Evolutionary conservation across 2,329 filamentous ascomycete genomes (phyloP), one percentile per base, ranked within the genome.

Genomic region (Tothia fuscella): DNA sequence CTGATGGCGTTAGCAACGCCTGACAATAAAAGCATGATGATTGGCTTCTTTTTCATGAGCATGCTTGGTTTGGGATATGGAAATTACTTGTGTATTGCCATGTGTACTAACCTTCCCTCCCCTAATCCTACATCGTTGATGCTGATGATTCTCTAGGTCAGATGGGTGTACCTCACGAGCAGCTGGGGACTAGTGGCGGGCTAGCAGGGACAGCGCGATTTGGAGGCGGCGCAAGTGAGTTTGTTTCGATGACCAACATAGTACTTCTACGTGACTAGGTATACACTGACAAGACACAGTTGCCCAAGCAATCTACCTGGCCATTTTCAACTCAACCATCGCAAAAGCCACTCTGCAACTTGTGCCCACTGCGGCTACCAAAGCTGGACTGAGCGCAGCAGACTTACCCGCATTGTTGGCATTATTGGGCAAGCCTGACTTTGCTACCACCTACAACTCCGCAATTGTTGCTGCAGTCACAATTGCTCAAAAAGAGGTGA

Each of bases 11-110:
- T 66, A 4, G 62, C 54, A 2, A 64, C 54, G 2, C 63, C 65
- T 0, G 47, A 55, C 20, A 59, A 62, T 36, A 64, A 65, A 48
- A 62, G 59, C 3, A 53, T 61, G 38, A 62, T 64, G 50, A 63
- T 65, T 42, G 64, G 63, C 0, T 63, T 68, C 35, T 53, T 62
- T 17, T 66, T 67, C 48, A 53, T 67, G 5, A 57, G 58, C 4
- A 57, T 64, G 48, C 51, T 57, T n/a, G 62, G 58, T 6, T 68
- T 65, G 47, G 64, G 64, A 10, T 67, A 60, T 58, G 63, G 57
- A 3, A 53, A 64, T 42, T 67, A 67, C 42, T 49, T 65, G 22
- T 59, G 56, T 28, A 65, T 69, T 44, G 63, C 65, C 2, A n/a
- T n/a, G n/a, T n/a, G n/a, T n/a, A n/a, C n/a, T n/a, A n/a, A n/a